phyloP scores from a whole-genome alignment of 352 stramenopile species.

The Pythium brachiatum region DNA sequence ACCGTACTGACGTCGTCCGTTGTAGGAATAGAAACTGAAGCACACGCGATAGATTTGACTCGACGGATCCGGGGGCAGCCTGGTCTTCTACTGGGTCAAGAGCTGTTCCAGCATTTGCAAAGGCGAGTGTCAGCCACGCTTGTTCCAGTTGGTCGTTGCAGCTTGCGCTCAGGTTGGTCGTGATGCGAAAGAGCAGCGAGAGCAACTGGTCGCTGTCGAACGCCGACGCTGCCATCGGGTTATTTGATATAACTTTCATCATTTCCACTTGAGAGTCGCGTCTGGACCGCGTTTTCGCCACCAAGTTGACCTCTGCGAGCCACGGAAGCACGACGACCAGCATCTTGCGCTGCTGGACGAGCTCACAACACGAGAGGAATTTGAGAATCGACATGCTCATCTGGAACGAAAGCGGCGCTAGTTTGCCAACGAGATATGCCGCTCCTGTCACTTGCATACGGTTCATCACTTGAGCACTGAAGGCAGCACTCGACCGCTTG shows the following conservation, averaged over 20 bases:
- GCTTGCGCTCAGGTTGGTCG: slow-evolving; percentile 31
- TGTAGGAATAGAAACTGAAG: slow-evolving; percentile 57
- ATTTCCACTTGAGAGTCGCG: neutral
- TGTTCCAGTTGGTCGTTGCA: slow-evolving; percentile 62
- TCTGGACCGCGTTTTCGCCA: neutral
- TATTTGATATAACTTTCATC: neutral
- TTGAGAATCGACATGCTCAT: slow-evolving; percentile 46
- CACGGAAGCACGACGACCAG: slow-evolving; percentile 49
- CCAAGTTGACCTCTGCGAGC: slow-evolving; percentile 43
- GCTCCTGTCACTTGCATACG: slow-evolving; percentile 34
- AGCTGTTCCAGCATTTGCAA: slow-evolving; percentile 12
- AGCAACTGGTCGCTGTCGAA: slow-evolving; percentile 31
- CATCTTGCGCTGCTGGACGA: slow-evolving; percentile 47
- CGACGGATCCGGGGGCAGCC: neutral
- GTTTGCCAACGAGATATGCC: slow-evolving; percentile 33
- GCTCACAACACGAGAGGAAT: slow-evolving; percentile 35
- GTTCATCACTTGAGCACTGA: slow-evolving; percentile 25
- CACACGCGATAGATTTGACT: slow-evolving; percentile 26
- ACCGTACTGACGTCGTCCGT: slow-evolving; percentile 26
- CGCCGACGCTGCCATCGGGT: neutral
- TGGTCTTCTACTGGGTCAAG: slow-evolving; percentile 1
- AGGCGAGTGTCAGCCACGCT: slow-evolving; percentile 59
- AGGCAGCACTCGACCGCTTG: slow-evolving; percentile 19
- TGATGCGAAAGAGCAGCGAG: slow-evolving; percentile 53
- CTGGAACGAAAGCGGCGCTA: slow-evolving; percentile 28